A percentile compares a stretch with the other conserved stretches of the same genome.
These are phyloP conservation scores for Fusarium sp. DNA, from an alignment of 2,329 filamentous ascomycete species.

Conservation along the genomic window DNA sequence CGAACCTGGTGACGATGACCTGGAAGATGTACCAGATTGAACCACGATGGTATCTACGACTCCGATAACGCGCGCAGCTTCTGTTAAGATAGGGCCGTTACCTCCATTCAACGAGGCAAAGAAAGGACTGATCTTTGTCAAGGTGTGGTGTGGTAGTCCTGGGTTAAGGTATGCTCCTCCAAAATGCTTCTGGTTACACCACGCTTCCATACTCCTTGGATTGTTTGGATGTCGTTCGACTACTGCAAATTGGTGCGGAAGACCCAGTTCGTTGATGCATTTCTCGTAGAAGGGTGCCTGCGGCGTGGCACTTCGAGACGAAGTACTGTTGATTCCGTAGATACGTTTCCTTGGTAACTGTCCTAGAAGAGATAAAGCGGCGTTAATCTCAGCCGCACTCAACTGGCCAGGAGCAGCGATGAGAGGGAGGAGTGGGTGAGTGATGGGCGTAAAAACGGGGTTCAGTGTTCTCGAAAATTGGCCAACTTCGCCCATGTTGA, in stretches of 20 bases:
- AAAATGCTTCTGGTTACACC: slow-evolving; percentile 81
- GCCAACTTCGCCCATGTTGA: slow-evolving; percentile 91
- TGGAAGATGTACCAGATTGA: slow-evolving; percentile 60
- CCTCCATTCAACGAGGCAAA: slow-evolving; percentile 67
- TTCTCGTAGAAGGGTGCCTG: slow-evolving; percentile 90
- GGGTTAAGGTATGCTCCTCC: slow-evolving; percentile 87
- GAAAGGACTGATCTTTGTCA: slow-evolving; percentile 70
- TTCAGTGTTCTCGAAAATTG: slow-evolving; percentile 88
- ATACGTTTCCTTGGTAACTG: slow-evolving; percentile 85
- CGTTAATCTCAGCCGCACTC: slow-evolving; percentile 88
- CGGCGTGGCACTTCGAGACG: slow-evolving; percentile 74
- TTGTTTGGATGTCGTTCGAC: slow-evolving; percentile 79
- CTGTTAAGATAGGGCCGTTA: slow-evolving; percentile 73
- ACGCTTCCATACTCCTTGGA: slow-evolving; percentile 76
- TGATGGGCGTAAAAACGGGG: slow-evolving; percentile 89
- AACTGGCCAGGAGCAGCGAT: slow-evolving; percentile 90
- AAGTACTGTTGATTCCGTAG: slow-evolving; percentile 82
- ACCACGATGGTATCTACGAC: slow-evolving; percentile 87
- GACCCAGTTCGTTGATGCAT: slow-evolving; percentile 84
- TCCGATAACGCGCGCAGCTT: slow-evolving; percentile 83
- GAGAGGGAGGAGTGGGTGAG: slow-evolving; percentile 85
- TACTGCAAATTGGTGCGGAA: slow-evolving; percentile 85
- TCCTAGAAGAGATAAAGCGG: slow-evolving; percentile 82
- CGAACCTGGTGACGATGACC: slow-evolving; percentile 63
- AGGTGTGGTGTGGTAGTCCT: slow-evolving; percentile 72